Evolutionary conservation across 257 asterid genomes (phyloP).

Genomic region (Mitragyna speciosa): DNA sequence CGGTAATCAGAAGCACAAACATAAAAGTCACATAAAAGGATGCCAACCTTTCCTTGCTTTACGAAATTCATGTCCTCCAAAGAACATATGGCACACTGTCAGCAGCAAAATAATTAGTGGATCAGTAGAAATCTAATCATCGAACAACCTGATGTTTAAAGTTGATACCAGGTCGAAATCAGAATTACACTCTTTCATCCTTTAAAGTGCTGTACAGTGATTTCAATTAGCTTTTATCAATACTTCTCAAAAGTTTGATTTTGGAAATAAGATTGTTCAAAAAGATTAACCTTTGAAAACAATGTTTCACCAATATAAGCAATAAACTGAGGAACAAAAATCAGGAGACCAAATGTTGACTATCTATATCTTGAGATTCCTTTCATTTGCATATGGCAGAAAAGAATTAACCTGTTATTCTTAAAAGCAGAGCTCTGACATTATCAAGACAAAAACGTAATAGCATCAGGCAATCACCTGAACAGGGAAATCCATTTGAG

Average conservation of each 20-base stretch:
- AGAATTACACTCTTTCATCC: not conserved
- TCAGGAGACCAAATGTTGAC: not conserved
- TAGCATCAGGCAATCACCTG: constrained; percentile 50
- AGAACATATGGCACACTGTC: constrained; percentile 92
- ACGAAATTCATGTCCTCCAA: constrained; percentile 63
- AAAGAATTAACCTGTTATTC: not conserved
- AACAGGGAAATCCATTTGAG: constrained; percentile 94
- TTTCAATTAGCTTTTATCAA: not conserved
- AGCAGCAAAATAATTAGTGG: constrained; percentile 29
- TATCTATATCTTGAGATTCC: not conserved
- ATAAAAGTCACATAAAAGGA: too few species aligned
- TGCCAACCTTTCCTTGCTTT: constrained; percentile 81
- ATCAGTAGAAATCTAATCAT: constrained; percentile 9
- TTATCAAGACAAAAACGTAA: not conserved
- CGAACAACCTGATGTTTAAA: not conserved
- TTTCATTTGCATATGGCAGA: not conserved
- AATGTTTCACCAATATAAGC: not conserved
- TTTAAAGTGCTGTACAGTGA: not conserved
- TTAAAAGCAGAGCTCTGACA: not conserved
- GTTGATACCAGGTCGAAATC: not conserved
- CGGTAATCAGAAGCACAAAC: not conserved
- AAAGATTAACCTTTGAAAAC: not conserved
- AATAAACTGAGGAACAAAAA: not conserved
- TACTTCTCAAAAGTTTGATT: not conserved
- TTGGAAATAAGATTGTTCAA: not conserved